A percentile compares a stretch with the other conserved stretches of the same genome.
Evolutionary conservation across 1,284 basidiomycete species (phyloP).

Genomic region (Polyporus tsugae): DNA sequence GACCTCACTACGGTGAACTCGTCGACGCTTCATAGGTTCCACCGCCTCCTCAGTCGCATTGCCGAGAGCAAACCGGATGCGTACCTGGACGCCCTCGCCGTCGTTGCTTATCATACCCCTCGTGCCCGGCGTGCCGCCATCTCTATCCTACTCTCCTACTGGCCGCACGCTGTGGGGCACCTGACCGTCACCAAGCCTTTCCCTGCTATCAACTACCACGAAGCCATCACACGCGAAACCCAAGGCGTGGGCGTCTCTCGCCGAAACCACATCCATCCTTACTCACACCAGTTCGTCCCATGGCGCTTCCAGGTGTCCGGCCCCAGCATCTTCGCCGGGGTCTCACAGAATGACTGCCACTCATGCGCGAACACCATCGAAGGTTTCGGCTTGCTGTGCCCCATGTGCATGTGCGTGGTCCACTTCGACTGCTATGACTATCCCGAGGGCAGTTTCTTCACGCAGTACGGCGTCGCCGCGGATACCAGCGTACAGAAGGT

Average conservation of each 20-base stretch:
- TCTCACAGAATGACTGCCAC: constrained; percentile 57
- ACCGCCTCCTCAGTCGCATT: constrained; percentile 66
- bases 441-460: constrained; percentile 64
- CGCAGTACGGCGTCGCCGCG: constrained; percentile 57
- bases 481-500: constrained; percentile 60
- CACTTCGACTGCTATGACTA: constrained; percentile 81
- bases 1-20: constrained; percentile 46
- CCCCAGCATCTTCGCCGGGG: constrained; percentile 45
- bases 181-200: constrained; percentile 61
- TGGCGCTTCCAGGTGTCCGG: constrained; percentile 60
- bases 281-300: constrained; percentile 70
- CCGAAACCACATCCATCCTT: constrained; percentile 45
- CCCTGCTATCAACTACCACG: constrained; percentile 46
- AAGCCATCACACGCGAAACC: constrained; percentile 32
- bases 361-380: constrained; percentile 58
- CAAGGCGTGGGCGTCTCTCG: constrained; percentile 27
- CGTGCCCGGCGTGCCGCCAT: constrained; percentile 63
- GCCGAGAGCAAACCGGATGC: constrained; percentile 69
- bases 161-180: constrained; percentile 76
- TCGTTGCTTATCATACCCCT: constrained; percentile 70
- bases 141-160: constrained; percentile 65
- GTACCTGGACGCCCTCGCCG: constrained; percentile 73
- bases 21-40: constrained; percentile 58
- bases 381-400: constrained; percentile 72
- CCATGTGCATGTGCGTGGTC: constrained; percentile 68